These are phyloP conservation scores for Hemisphaericaspora subhashii DNA, from an alignment of 1,139 yeast genomes.

Conservation along the genomic window DNA sequence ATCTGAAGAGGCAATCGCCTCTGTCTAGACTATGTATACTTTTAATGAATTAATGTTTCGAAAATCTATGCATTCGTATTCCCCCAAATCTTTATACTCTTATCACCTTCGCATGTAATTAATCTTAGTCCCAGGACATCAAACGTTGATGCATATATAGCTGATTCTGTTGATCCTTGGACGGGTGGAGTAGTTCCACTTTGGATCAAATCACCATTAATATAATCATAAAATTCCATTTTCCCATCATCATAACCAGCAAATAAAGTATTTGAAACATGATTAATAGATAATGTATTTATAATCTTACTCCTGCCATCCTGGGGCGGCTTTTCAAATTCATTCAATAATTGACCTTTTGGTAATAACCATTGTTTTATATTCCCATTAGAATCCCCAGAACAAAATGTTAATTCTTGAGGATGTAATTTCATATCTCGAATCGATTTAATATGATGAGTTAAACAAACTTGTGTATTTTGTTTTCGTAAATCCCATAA, in stretches of 20 bases:
- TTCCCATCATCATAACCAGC: conserved; percentile 86
- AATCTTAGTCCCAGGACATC: conserved; percentile 80
- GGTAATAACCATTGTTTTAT: conserved; percentile 85
- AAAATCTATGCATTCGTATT: conserved; percentile 28
- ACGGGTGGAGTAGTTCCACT: conserved; percentile 50
- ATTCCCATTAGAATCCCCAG: conserved; percentile 78
- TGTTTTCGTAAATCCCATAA: conserved; percentile 72
- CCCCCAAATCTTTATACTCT: conserved; percentile 84
- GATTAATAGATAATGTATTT: conserved; percentile 67
- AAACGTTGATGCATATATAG: conserved; percentile 71
- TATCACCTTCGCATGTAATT: conserved; percentile 88
- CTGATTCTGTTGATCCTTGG: conserved; percentile 69
- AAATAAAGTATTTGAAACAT: conserved; percentile 63
- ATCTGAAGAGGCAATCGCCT: neutral
- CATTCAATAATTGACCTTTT: conserved; percentile 61
- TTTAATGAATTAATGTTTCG: neutral
- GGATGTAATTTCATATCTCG: conserved; percentile 75
- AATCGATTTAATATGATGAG: conserved; percentile 84
- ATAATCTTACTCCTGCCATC: conserved; percentile 43
- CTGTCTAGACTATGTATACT: neutral
- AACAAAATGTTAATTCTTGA: conserved; percentile 65
- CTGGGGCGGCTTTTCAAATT: conserved; percentile 30
- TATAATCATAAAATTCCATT: conserved; percentile 78
- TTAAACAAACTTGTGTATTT: conserved; percentile 51
- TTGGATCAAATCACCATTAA: conserved; percentile 64